Evolutionary conservation across 2,329 filamentous ascomycete species (phyloP), one percentile per base, ranked within the genome.

Genomic region (Alternaria ventricosa): DNA sequence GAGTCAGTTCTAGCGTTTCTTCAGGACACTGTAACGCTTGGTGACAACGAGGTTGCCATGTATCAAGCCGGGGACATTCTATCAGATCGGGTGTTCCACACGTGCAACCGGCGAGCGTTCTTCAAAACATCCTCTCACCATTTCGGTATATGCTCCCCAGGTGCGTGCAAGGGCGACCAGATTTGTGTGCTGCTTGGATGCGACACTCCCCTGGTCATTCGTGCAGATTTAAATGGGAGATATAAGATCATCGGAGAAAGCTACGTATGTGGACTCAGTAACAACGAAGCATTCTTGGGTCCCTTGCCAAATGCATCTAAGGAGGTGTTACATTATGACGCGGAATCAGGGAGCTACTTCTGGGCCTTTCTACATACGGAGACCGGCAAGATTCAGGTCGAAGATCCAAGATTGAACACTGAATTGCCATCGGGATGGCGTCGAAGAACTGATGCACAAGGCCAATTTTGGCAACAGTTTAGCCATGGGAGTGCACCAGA

Each of bases 211-310:
- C 13, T 56, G 12, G 5, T 46, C 11, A 30, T 46, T 6, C 25
- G 54, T 12, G 20, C 43, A n/a, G 22, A 12, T 12, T 11, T 13
- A 1, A 7, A 56, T 22, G 25, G 25, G 12, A 9, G n/a, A 1
- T 56, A 33, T 6, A 33, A 23, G 15, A 23, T 33, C 25, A 56
- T 56, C 3, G 54, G 43, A 30, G 18, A 33, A 12, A 30, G 54
- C 41, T 46, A 56, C 8, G 5, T 36, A 5, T 6, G 11, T 22
- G 18, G 47, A 9, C 4, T 50, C 2, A 3, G 11, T 6, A 33
- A 9, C 8, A 30, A 18, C 7, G 54, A 46, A 10, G 41, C 25
- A 33, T 15, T 56, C 2, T 4, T 56, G 25, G 43, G 51, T 11
- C n/a, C 18, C 5, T 25, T 56, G 6, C 25, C 54, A 7, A 15